phyloP scores from a whole-genome alignment of 352 stramenopile species.

The Peronosclerospora sorghi region DNA sequence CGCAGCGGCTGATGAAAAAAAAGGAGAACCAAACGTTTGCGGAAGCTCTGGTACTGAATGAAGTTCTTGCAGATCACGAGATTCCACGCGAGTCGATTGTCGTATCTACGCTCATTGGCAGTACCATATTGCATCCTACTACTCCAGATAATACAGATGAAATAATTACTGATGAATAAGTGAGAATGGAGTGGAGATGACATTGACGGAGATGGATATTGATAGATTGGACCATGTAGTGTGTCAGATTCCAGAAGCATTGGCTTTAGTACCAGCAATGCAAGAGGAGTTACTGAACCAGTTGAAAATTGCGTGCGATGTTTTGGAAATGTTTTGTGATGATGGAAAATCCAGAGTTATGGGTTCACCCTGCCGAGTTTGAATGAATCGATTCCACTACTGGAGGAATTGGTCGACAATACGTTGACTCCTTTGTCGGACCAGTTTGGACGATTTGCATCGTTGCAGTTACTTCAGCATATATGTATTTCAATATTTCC shows the following conservation, averaged over 20 bases:
- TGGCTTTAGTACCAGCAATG: slow-evolving; percentile 12
- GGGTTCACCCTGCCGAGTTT: slow-evolving; percentile 39
- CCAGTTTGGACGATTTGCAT: slow-evolving; percentile 39
- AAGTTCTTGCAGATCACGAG: slow-evolving; percentile 45
- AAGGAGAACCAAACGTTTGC: slow-evolving; percentile 53
- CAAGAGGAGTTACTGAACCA: slow-evolving; percentile 20
- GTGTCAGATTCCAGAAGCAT: slow-evolving; percentile 46
- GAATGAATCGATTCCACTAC: slow-evolving; percentile 7
- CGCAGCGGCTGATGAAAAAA: slow-evolving; percentile 12
- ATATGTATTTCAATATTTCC: slow-evolving; percentile 26
- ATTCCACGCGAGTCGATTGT: slow-evolving; percentile 55
- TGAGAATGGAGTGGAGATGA: slow-evolving; percentile 42
- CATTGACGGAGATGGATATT: slow-evolving; percentile 38
- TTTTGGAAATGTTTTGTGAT: slow-evolving; percentile 28
- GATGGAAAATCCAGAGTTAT: slow-evolving; percentile 50
- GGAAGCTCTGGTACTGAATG: slow-evolving; percentile 54
- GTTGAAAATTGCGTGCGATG: slow-evolving; percentile 22
- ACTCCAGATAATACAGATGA: slow-evolving; percentile 18
- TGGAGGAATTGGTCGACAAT: slow-evolving; percentile 37
- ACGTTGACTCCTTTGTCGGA: slow-evolving; percentile 29
- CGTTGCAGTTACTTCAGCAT: slow-evolving; percentile 47
- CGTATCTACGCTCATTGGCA: slow-evolving; percentile 43
- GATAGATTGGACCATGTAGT: slow-evolving; percentile 57
- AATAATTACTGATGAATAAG: slow-evolving; percentile 25
- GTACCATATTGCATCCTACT: slow-evolving; percentile 30